Conservation (phyloP, 2,329 filamentous ascomycete genomes). For the Stachybotrys echinatus region DNA sequence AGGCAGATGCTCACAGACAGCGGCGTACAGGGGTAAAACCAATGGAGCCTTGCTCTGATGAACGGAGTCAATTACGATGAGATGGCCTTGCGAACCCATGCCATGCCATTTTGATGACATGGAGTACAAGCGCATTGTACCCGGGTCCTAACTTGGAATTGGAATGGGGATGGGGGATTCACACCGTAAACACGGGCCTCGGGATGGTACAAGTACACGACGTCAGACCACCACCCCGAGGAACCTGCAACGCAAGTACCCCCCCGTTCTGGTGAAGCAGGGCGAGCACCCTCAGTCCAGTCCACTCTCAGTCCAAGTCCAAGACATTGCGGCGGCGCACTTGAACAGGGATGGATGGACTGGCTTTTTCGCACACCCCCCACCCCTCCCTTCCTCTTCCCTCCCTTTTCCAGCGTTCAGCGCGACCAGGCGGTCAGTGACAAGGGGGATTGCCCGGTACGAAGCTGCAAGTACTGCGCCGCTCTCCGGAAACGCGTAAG, state of each 20-base stretch:
- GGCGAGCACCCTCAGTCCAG: too few species aligned
- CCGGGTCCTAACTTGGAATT: background rate
- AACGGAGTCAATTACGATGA: background rate
- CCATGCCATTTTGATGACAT: background rate
- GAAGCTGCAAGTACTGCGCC: background rate
- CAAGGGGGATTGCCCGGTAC: background rate
- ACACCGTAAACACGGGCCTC: background rate
- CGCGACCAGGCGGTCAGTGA: background rate
- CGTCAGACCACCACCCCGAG: background rate
- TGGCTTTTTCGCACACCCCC: too few species aligned
- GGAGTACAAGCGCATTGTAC: background rate
- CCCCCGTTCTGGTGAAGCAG: too few species aligned
- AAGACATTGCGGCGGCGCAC: background rate
- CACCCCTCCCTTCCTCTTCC: too few species aligned
- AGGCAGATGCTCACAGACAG: background rate
- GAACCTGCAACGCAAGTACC: conserved; percentile 1
- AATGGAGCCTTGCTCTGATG: background rate
- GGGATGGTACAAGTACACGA: background rate
- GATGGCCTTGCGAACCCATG: background rate
- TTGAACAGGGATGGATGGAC: too few species aligned
- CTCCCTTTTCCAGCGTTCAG: background rate
- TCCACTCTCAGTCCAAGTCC: too few species aligned
- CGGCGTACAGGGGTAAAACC: background rate
- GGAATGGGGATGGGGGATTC: background rate
- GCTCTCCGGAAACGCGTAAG: background rate